Percentiles rank a stretch among this genome's conserved stretches.
Evolutionary conservation across 352 stramenopile species (phyloP).

Genomic region (Phytophthora megakarya): DNA sequence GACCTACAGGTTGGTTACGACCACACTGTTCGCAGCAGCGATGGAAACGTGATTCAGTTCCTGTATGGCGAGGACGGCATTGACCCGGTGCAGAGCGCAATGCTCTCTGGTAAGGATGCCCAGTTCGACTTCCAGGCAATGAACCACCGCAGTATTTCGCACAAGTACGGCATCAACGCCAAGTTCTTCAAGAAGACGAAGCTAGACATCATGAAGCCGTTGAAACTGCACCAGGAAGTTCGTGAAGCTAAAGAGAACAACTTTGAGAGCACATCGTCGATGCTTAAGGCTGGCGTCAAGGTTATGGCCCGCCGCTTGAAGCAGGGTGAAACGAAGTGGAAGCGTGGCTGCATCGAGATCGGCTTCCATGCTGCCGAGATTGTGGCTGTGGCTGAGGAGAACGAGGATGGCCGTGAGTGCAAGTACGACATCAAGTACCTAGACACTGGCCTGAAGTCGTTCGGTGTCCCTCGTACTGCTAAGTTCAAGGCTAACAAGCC

Average conservation of each 20-base stretch:
- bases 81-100: slow-evolving; percentile 95
- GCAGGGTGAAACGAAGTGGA: slow-evolving; percentile 84
- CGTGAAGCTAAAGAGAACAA: slow-evolving; percentile 57
- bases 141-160: slow-evolving; percentile 95
- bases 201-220: slow-evolving; percentile 88
- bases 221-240: slow-evolving; percentile 76
- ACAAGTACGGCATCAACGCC: slow-evolving; percentile 92
- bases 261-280: slow-evolving; percentile 40
- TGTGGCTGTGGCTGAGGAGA: slow-evolving; percentile 61
- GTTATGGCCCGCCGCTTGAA: slow-evolving; percentile 78
- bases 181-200: slow-evolving; percentile 91
- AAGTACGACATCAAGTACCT: slow-evolving; percentile 90
- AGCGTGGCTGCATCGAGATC: slow-evolving; percentile 80
- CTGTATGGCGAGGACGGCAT: slow-evolving; percentile 99
- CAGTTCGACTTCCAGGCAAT: slow-evolving; percentile 96
- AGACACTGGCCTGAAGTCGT: slow-evolving; percentile 83
- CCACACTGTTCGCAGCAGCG: slow-evolving; percentile 97
- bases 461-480: slow-evolving; percentile 72
- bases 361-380: slow-evolving; percentile 78
- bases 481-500: slow-evolving; percentile 78
- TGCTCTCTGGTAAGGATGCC: slow-evolving; percentile 92
- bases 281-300: slow-evolving; percentile 61
- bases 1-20: slow-evolving; percentile 98
- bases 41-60: slow-evolving; percentile 99
- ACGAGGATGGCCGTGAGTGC: slow-evolving; percentile 65